Evolutionary conservation across 768 basidiomycete genomes (phyloP), one percentile per base, ranked within the genome.

Genomic region (Tulasnella sp.): DNA sequence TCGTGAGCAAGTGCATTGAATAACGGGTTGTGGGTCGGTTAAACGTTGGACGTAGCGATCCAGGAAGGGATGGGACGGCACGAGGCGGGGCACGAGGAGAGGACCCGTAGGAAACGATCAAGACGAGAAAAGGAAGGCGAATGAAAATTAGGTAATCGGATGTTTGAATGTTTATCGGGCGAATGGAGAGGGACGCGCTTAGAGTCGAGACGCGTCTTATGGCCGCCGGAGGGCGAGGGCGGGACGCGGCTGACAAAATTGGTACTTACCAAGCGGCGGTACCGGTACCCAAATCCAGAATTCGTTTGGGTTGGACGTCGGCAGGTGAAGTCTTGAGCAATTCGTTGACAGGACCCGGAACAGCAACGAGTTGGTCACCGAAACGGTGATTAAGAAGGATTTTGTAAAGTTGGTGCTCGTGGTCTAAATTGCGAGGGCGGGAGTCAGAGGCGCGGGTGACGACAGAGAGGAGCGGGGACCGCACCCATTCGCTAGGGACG

Each of bases 211-310:
- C 21, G 25, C 34, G 5, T 1, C 7, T 4, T 32, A 29, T 3
- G 5, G 17, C 19, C 35, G 51, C 34, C 29, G 35, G 9, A 40
- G 21, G 27, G 25, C 21, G 32, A 27, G 25, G 36, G 25, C 21
- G 17, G 17, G 21, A 29, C 19, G 4, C 23, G 14, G 23, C 14
- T n/a, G 46, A 35, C 29, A 7, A 11, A 19, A 17, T n/a, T n/a
- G n/a, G 35, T 34, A 35, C 53, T 40, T 29, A 57, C 55, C 55
- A 57, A 32, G 25, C 42, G 17, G 43, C 55, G 9, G 42, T 32
- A 25, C 55, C 55, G 23, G 55, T 57, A 6, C 57, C 57, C 17
- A 58, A 35, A 49, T 58, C 57, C 57, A 58, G 17, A 9, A 58
- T 35, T 21, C 25, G 25, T 25, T 58, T 58, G n/a, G n/a, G n/a